Evolutionary conservation across 1,284 basidiomycete species (phyloP).

Genomic region (Leccinum subrobustum): DNA sequence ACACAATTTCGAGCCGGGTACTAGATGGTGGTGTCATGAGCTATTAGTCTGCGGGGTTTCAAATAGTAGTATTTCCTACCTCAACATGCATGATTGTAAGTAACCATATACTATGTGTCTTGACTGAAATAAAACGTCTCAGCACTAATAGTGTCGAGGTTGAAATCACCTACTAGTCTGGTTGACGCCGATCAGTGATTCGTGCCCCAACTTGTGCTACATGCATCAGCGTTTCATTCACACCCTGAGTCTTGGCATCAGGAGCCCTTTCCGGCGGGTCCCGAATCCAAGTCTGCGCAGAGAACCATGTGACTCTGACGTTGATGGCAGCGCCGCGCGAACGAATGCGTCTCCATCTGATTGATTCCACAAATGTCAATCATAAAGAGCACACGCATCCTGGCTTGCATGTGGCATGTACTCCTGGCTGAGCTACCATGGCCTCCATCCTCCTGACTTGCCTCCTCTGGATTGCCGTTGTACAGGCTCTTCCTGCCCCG

Average conservation of each 20-base stretch:
- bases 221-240: background rate
- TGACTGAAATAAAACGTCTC: too few relatives aligned
- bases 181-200: background rate
- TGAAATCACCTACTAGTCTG: too few relatives aligned
- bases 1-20: constrained; percentile 23
- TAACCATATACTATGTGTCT: too few relatives aligned
- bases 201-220: background rate
- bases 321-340: background rate
- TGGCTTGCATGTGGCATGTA: background rate
- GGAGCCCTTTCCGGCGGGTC: background rate
- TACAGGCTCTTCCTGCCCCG: constrained; percentile 23
- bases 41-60: background rate
- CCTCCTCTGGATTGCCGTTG: constrained; percentile 15
- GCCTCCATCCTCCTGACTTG: constrained; percentile 8
- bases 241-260: background rate
- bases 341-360: background rate
- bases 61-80: background rate
- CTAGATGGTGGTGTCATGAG: background rate
- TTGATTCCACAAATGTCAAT: background rate
- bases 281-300: background rate
- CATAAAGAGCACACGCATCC: background rate
- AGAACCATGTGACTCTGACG: background rate
- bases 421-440: constrained; percentile 9
- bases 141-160: too few relatives aligned
- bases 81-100: too few relatives aligned